These are phyloP conservation scores for Closterium sp. DNA, from an alignment of 139 green algal genomes.

Conservation along the genomic window DNA sequence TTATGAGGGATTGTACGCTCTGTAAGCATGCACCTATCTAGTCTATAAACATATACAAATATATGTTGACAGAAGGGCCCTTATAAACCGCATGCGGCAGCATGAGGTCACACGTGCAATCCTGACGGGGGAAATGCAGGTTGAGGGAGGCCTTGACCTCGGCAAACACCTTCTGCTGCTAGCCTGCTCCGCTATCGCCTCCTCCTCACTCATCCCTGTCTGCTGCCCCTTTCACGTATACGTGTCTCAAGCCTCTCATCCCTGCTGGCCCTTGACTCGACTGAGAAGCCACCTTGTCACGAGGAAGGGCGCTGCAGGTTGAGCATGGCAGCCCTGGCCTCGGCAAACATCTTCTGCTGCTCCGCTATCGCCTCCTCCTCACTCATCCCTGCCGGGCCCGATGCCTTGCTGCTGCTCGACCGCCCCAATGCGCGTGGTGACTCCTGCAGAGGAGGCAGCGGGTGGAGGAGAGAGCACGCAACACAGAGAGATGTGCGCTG, in stretches of 20 bases:
- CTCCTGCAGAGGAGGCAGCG: constrained; percentile 1
- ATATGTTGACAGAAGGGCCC: too few species aligned
- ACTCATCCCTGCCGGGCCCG: constrained; percentile 23
- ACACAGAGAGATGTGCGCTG: too few species aligned
- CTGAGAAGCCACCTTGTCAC: too few species aligned
- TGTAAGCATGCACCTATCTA: too few species aligned
- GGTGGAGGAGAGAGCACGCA: neutral
- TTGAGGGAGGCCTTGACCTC: constrained; percentile 27
- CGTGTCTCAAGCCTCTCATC: too few species aligned
- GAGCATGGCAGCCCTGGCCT: constrained; percentile 46
- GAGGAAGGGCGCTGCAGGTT: neutral
- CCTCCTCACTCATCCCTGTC: constrained; percentile 42
- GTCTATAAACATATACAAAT: too few species aligned
- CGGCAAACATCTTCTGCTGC: constrained; percentile 50
- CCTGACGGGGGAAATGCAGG: neutral
- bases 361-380: constrained; percentile 52
- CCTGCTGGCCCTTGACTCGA: too few species aligned
- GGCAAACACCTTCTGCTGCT: constrained; percentile 46
- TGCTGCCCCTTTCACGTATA: too few species aligned
- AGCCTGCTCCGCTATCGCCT: constrained; percentile 46
- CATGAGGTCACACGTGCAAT: too few species aligned
- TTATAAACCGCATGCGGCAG: too few species aligned
- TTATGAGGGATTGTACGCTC: too few species aligned
- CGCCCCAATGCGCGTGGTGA: neutral
- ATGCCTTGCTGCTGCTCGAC: neutral